Evolutionary conservation across 768 basidiomycete genomes (phyloP), one percentile per base, ranked within the genome.

Genomic region (Podaxis carcinomalis): DNA sequence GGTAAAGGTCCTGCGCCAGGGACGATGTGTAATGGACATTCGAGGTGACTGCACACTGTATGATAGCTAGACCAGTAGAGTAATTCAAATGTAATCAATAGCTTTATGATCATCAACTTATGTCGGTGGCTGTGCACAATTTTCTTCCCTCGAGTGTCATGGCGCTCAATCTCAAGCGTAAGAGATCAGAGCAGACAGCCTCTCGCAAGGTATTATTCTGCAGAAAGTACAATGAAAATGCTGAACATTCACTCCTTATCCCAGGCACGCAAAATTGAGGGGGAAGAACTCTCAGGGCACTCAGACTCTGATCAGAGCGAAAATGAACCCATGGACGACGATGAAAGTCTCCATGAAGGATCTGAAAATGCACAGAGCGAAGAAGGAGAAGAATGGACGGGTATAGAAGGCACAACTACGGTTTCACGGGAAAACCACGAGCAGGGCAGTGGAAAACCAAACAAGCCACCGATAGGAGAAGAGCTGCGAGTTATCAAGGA

Each of bases 401-500:
- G 63, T 7, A 42, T 61, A 56, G 61, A 55, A 1, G 40, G n/a
- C 25, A 51, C 19, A 0, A 44, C 5, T 13, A 21, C 28, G 13
- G 21, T 10, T n/a, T 2, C 36, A 7, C 39, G 25, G 3, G 42
- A 39, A 3, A 59, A 51, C 5, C 54, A 21, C 21, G 66, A 39
- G n/a, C 52, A 13, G 28, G 23, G 62, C 21, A 66, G 67, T 6
- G 63, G 68, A 5, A 78, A 76, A 64, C 69, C 71, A 2, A 78
- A 77, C 53, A 83, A 81, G 64, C 83, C 86, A 3, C 88, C 88
- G 14, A 85, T 84, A 16, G 87, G 87, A 50, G 82, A 84, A 61
- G 90, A 94, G 70, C 75, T 94, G 49, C 79, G 85, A 57, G 74
- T 72, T 5, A 86, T 94, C 63, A 89, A 87, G 68, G 90, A 91